phyloP scores from a whole-genome alignment of 78 protist species.

The Dictyostelium firmibasis region DNA sequence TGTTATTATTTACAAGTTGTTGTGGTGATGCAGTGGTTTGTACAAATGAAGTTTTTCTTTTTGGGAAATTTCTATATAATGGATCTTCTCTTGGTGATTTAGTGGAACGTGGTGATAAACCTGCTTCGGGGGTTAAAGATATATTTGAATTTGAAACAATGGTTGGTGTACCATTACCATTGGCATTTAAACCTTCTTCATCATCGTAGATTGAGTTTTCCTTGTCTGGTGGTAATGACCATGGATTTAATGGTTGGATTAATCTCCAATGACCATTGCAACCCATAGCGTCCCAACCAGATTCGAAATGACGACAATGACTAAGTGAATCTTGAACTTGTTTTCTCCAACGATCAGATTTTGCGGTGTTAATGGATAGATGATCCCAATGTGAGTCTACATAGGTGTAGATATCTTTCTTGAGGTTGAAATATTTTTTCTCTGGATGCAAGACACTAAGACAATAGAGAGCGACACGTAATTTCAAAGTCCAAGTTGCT shows the following conservation, averaged over 20 bases:
- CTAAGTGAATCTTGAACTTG: slow-evolving; percentile 69
- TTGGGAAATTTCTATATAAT: slow-evolving; percentile 72
- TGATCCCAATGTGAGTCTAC: slow-evolving; percentile 67
- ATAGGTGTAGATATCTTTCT: slow-evolving; percentile 69
- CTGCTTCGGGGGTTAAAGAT: slow-evolving; percentile 31
- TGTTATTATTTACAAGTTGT: not conserved
- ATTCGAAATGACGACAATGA: slow-evolving; percentile 71
- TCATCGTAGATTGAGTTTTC: slow-evolving; percentile 37
- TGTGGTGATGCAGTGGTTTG: not conserved
- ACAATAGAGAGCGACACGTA: slow-evolving; percentile 49
- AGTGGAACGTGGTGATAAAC: slow-evolving; percentile 48
- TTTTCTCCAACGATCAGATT: slow-evolving; percentile 74
- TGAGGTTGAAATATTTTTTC: slow-evolving; percentile 62
- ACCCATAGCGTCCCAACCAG: slow-evolving; percentile 79
- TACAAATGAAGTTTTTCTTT: not conserved
- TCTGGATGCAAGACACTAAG: slow-evolving; percentile 46
- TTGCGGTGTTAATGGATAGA: slow-evolving; percentile 65
- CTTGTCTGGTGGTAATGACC: slow-evolving; percentile 67
- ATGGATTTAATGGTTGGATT: slow-evolving; percentile 70
- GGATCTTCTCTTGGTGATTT: slow-evolving; percentile 75
- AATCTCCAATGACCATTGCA: slow-evolving; percentile 76
- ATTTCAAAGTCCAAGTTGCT: slow-evolving; percentile 66
- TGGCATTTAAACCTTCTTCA: not conserved
- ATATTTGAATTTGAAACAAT: not conserved
- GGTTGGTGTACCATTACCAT: not conserved